A percentile compares a stretch with the other conserved stretches of the same genome.
phyloP scores from a whole-genome alignment of 2,329 filamentous ascomycete genomes.

The Microdochium bolleyi region DNA sequence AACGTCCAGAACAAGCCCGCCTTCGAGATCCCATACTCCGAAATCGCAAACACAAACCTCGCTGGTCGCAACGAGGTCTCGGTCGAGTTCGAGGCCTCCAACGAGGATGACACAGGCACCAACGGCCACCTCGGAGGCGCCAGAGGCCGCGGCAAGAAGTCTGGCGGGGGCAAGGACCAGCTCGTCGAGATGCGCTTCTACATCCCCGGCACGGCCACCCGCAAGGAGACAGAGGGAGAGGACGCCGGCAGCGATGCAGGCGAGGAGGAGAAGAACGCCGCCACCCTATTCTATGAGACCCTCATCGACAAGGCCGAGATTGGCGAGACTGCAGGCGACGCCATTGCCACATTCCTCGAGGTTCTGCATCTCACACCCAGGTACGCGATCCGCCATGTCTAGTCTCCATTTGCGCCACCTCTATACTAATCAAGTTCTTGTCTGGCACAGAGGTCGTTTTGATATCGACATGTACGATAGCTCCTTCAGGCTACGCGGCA shows the following conservation, averaged over 20 bases:
- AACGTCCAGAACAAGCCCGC: slow-evolving; percentile 95
- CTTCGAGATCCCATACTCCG: slow-evolving; percentile 94
- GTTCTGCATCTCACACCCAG: slow-evolving; percentile 93
- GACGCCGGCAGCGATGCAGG: slow-evolving; percentile 60
- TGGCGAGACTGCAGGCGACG: slow-evolving; percentile 97
- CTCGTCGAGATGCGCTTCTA: slow-evolving; percentile 99
- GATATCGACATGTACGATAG: slow-evolving; percentile 99
- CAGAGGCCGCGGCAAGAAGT: slow-evolving; percentile 74
- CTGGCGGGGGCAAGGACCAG: slow-evolving; percentile 82
- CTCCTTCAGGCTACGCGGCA: slow-evolving; percentile 92
- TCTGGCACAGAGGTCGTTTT: slow-evolving; percentile 73
- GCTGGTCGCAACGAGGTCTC: slow-evolving; percentile 97
- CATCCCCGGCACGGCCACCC: slow-evolving; percentile 82
- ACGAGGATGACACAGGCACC: slow-evolving; percentile 63
- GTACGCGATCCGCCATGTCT: slow-evolving; percentile 31
- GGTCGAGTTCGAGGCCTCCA: slow-evolving; percentile 76
- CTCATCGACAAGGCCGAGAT: slow-evolving; percentile 98
- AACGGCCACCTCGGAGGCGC: slow-evolving; percentile 70
- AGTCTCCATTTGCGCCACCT: not conserved
- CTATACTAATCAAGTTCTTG: not conserved
- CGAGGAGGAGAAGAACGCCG: slow-evolving; percentile 87
- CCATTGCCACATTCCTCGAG: slow-evolving; percentile 94
- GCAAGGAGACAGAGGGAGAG: slow-evolving; percentile 66
- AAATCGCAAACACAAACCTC: slow-evolving; percentile 95
- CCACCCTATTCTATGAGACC: slow-evolving; percentile 95